Percentiles rank a stretch among this genome's conserved stretches.
Evolutionary conservation across 192 early-diverging fungal genomes (phyloP).

Genomic region (Coemansia sp.): DNA sequence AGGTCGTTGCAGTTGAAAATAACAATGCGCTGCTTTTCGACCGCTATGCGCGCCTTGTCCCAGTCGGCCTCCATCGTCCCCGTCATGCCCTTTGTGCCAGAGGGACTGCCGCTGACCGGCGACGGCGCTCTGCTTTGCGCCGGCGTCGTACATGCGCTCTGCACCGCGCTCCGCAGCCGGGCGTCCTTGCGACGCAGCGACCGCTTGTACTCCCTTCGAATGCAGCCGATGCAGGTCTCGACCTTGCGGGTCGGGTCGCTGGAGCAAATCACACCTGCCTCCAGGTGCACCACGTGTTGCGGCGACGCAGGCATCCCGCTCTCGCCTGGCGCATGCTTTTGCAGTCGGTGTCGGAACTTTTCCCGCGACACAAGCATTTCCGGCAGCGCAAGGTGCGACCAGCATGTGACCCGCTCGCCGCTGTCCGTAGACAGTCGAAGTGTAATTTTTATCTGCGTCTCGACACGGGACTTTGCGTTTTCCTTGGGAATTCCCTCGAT

Average conservation of each 20-base stretch:
- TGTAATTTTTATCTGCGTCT: slow-evolving; percentile 93
- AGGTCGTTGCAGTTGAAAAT: slow-evolving; percentile 88
- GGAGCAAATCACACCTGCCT: slow-evolving; percentile 84
- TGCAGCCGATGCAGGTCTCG: slow-evolving; percentile 79
- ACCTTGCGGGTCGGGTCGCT: slow-evolving; percentile 76
- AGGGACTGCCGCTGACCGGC: slow-evolving; percentile 39
- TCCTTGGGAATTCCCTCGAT: slow-evolving; percentile 52
- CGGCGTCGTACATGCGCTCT: slow-evolving; percentile 58
- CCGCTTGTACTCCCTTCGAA: slow-evolving; percentile 80
- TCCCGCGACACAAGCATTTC: slow-evolving; percentile 83
- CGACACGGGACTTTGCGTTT: slow-evolving; percentile 83
- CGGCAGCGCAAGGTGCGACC: slow-evolving; percentile 84
- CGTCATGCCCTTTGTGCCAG: slow-evolving; percentile 49
- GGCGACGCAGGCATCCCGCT: slow-evolving; percentile 47
- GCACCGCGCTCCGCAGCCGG: slow-evolving; percentile 35
- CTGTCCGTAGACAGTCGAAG: slow-evolving; percentile 73
- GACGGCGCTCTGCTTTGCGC: slow-evolving; percentile 59
- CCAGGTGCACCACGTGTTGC: slow-evolving; percentile 68
- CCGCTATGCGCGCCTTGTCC: slow-evolving; percentile 66
- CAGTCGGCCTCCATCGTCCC: slow-evolving; percentile 62
- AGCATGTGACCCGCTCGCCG: slow-evolving; percentile 72
- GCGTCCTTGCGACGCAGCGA: slow-evolving; percentile 62
- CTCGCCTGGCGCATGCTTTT: slow-evolving; percentile 35
- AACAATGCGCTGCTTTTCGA: slow-evolving; percentile 79
- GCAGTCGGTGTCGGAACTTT: slow-evolving; percentile 62